Conservation (phyloP, 179 eudicot species). For the Silene coronaria region DNA sequence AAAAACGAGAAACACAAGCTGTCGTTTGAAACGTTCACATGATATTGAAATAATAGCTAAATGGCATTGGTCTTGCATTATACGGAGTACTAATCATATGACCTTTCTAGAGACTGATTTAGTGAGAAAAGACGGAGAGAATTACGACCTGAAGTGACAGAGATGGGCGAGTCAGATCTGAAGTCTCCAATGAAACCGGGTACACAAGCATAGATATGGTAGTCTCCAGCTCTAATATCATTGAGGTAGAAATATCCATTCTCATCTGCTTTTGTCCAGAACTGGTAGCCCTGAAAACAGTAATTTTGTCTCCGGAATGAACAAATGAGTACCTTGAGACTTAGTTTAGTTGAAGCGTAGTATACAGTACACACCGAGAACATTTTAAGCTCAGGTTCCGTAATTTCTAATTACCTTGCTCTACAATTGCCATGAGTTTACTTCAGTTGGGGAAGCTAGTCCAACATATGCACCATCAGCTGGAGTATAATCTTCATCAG, state of each 20-base stretch:
- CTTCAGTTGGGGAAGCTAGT: slow-evolving; percentile 44
- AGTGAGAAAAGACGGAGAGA: too few species aligned
- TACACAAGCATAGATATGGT: slow-evolving; percentile 59
- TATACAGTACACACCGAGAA: not conserved
- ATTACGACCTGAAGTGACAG: slow-evolving; percentile 51
- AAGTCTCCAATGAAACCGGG: slow-evolving; percentile 79
- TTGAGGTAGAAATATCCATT: slow-evolving; percentile 46
- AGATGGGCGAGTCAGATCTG: slow-evolving; percentile 28
- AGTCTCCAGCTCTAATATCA: slow-evolving; percentile 47
- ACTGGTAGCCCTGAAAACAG: slow-evolving; percentile 59
- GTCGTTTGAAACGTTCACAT: too few species aligned
- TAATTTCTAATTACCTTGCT: slow-evolving; percentile 36
- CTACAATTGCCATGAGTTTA: slow-evolving; percentile 52
- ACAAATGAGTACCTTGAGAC: not conserved
- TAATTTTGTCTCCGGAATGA: not conserved
- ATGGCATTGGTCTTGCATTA: too few species aligned
- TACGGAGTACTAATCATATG: too few species aligned
- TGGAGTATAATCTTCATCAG: slow-evolving; percentile 21
- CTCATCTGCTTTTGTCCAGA: slow-evolving; percentile 63
- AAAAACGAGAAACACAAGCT: not conserved
- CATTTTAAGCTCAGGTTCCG: not conserved
- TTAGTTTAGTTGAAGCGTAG: too few species aligned
- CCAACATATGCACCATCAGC: slow-evolving; percentile 49
- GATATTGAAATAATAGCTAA: too few species aligned
- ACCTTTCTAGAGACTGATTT: too few species aligned